These are phyloP conservation scores for Fusarium tupiense DNA, from an alignment of 2,329 filamentous ascomycete genomes.

Conservation along the genomic window DNA sequence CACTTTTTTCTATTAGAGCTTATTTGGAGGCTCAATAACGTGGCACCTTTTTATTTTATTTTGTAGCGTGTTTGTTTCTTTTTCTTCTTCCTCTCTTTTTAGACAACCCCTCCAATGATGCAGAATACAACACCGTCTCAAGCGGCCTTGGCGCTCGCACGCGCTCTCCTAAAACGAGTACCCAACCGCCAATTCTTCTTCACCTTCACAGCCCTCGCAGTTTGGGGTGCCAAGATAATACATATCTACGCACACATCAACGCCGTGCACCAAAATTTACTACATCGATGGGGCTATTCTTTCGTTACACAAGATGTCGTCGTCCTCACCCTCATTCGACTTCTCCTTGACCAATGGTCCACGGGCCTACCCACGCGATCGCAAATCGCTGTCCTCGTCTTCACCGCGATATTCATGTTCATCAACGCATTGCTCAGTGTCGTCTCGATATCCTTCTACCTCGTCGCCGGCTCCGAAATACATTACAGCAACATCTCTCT, in stretches of 20 bases:
- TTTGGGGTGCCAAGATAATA: conserved; percentile 46
- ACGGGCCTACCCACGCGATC: conserved; percentile 9
- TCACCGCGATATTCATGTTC: conserved; percentile 23
- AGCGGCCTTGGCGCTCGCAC: background rate
- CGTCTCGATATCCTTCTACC: conserved; percentile 45
- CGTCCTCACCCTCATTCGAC: conserved; percentile 45
- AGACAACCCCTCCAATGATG: background rate
- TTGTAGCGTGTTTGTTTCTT: background rate
- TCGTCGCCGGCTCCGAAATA: conserved; percentile 47
- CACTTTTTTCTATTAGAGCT: background rate
- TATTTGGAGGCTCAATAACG: background rate
- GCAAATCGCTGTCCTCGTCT: conserved; percentile 13
- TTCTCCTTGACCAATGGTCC: conserved; percentile 45
- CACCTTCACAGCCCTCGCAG: conserved; percentile 44
- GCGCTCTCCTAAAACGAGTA: conserved; percentile 32
- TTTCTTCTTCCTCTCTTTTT: background rate
- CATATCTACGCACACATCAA: conserved; percentile 47
- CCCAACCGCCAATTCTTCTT: conserved; percentile 47
- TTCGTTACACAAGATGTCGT: conserved; percentile 49
- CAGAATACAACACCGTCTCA: background rate
- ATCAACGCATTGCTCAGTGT: conserved; percentile 19
- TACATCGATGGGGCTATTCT: conserved; percentile 40
- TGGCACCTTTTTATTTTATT: background rate
- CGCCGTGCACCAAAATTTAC: conserved; percentile 34
- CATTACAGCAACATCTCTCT: conserved; percentile 49